Conservation (phyloP, 495 filamentous ascomycete genomes). For the Paragyromitra xinjiangensis region DNA sequence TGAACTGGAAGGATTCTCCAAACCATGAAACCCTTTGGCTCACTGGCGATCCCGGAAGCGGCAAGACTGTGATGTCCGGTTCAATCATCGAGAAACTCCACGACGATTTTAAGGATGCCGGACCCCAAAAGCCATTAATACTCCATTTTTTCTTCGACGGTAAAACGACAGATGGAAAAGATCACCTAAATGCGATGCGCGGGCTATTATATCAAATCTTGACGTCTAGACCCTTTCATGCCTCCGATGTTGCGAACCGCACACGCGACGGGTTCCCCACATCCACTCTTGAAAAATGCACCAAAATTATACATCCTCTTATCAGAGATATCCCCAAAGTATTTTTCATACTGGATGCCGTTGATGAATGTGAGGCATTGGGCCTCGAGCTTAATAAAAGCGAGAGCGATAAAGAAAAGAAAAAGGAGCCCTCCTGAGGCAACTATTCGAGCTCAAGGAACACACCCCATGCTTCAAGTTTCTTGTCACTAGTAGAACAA, state of each 20-base stretch:
- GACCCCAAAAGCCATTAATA: not conserved
- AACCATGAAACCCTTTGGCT: not conserved
- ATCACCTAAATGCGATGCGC: not conserved
- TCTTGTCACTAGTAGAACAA: not conserved
- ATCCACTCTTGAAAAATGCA: not conserved
- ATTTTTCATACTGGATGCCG: not conserved
- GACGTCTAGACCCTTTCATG: not conserved
- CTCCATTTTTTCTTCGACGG: constrained; percentile 7
- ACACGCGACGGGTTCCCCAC: not conserved
- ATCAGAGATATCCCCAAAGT: not conserved
- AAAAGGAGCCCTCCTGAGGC: not conserved
- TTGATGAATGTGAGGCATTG: constrained; percentile 3
- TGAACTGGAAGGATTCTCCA: not conserved
- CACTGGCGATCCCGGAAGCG: constrained; percentile 1
- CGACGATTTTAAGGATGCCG: not conserved
- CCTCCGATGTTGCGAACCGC: not conserved
- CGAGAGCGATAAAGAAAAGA: not conserved
- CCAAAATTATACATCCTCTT: not conserved
- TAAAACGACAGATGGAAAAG: not conserved
- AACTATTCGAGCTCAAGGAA: not conserved
- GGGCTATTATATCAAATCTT: not conserved
- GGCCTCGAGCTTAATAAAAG: not conserved
- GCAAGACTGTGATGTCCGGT: not conserved
- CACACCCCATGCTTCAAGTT: not conserved
- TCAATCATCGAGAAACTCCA: not conserved